Evolutionary conservation across 23 red algal species (phyloP), one percentile per base, ranked within the genome.

Genomic region (Agarophyton chilense): DNA sequence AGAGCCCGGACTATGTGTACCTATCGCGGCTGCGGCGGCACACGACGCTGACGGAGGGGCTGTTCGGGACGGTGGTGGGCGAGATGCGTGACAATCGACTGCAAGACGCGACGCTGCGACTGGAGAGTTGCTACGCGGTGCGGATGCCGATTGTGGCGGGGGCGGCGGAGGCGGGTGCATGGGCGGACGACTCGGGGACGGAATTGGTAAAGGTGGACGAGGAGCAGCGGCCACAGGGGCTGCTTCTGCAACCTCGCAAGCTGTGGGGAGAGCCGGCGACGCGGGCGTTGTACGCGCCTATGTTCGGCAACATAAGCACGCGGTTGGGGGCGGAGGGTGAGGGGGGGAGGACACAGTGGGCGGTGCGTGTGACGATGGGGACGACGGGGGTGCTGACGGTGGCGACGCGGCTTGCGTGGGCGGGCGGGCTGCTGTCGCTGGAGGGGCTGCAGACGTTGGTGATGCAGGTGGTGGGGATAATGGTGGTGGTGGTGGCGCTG

Each of bases 1-100:
- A 53, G 77, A 82, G 75, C 18, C 88, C 88, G 41, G 76, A 92
- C 46, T 92, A 82, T 54, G 72, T 92, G 26, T 92, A 92, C 77
- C 54, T 92, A 43, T 92, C 88, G 6, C 40, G 68, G 35, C 52
- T 92, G 32, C 76, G 77, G 9, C 58, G 75, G 57, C 80, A 92
- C 39, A 45, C 56, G 66, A 92, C 77, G 0, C 52, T 82, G 47
- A 72, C 75, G 34, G 63, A 80, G 33, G 77, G 78, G 49, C 43
- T 92, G 12, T 33, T 81, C 35, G 51, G 74, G 18, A 81, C 36
- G 13, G 47, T 82, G 32, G 77, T 80, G 43, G 76, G 74, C 19
- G 52, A 33, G 35, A 50, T 82, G 29, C 14, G 58, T 46, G 45
- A 67, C 47, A 92, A 92, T 49, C 52, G 35, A 33, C 19, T 92